Evolutionary conservation across 2,329 filamentous ascomycete species (phyloP), one percentile per base, ranked within the genome.

Genomic region (Hypoxylon sp.): DNA sequence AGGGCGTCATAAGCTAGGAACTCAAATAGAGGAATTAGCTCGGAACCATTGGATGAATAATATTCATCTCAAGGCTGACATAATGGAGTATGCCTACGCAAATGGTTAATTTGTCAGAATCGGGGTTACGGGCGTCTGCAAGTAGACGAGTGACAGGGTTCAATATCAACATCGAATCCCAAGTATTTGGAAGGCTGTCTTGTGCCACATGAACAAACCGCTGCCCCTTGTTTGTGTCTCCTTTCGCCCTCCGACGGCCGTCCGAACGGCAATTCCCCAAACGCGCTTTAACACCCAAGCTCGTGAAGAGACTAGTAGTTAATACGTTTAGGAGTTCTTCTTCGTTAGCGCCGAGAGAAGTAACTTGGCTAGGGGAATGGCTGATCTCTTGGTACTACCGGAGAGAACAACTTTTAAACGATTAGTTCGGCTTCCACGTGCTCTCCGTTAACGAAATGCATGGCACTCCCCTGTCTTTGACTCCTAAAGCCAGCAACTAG

Each of bases 181-280:
- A 53, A 18, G 28, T 24, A 18, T 45, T 50, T 20, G 46, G 45
- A 50, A 48, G 44, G 49, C 55, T 62, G 48, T 38, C 22, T 45
- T 42, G 53, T 62, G 53, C 59, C 42, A 60, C 57, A 42, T 50
- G 30, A 38, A 24, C n/a, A 44, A 20, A 14, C 22, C 14, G n/a
- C 16, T 7, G 4, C 32, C 55, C 50, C 48, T 44, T 53, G 52
- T 48, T n/a, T 38, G 24, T 60, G 36, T 30, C 11, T 49, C 49
- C 49, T 36, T 59, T 28, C 45, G 26, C 51, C 58, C 44, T 62
- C 61, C 64, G 67, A 61, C 54, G 62, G 55, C 54, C 60, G 67
- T 64, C 63, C 67, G 64, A 57, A 57, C 63, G 63, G 55, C 16
- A 52, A 44, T 65, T 50, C 59, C 66, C 63, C 59, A 65, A 52